phyloP scores from a whole-genome alignment of 164 flowering plant species.

The Nymphaea thermarum region DNA sequence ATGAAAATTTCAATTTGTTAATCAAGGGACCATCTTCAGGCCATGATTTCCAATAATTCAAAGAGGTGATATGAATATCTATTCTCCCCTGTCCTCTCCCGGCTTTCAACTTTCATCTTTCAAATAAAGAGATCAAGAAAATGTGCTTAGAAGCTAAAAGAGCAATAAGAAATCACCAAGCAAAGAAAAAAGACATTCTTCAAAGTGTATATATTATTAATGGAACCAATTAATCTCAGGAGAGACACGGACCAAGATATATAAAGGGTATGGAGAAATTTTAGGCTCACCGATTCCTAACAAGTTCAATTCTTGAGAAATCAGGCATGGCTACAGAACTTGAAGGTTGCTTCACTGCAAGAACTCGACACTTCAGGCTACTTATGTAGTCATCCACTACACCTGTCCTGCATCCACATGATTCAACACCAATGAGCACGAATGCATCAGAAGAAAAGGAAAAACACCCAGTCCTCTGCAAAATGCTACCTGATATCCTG shows the following conservation, averaged over 20 bases:
- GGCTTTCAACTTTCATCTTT: too few species aligned
- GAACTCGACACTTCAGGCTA: constrained; percentile 61
- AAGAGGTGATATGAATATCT: background rate
- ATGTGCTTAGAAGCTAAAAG: too few species aligned
- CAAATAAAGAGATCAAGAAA: too few species aligned
- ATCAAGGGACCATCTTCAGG: background rate
- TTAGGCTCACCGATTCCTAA: constrained; percentile 5
- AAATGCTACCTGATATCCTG: too few species aligned
- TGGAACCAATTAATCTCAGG: background rate
- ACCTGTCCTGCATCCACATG: constrained; percentile 34
- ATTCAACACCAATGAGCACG: background rate
- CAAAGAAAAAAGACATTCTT: too few species aligned
- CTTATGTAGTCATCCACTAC: constrained; percentile 25
- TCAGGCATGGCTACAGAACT: constrained; percentile 32
- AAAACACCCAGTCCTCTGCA: background rate
- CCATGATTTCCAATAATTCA: background rate
- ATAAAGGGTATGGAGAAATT: background rate
- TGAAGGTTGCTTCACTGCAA: constrained; percentile 57
- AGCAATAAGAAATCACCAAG: too few species aligned
- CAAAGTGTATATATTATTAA: background rate
- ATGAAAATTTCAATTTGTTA: background rate
- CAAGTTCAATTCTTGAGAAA: constrained; percentile 68
- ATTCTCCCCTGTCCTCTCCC: too few species aligned
- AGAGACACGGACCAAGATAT: background rate
- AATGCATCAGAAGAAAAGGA: background rate